A percentile compares a stretch with the other conserved stretches of the same genome.
These are phyloP conservation scores for Malassezia globosa DNA, from an alignment of 1,284 basidiomycete species.

Conservation along the genomic window DNA sequence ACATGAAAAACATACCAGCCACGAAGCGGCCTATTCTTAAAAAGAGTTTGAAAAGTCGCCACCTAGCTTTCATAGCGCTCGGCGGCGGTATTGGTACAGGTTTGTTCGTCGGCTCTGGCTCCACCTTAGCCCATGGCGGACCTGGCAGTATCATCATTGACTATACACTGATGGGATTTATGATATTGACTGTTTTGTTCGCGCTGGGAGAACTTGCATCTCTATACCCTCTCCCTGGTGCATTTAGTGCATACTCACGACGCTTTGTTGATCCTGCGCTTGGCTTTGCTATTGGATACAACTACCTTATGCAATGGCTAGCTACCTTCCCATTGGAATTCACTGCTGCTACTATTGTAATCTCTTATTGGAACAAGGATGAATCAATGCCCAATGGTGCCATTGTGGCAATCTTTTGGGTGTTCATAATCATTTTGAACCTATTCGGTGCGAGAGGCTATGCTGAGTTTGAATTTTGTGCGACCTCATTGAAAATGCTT, in stretches of 20 bases:
- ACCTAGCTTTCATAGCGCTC: slow-evolving; percentile 12
- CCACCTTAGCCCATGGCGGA: slow-evolving; percentile 27
- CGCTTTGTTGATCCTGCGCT: slow-evolving; percentile 56
- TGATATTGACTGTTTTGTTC: slow-evolving; percentile 32
- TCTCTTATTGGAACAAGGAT: slow-evolving; percentile 35
- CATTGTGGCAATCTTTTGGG: slow-evolving; percentile 33
- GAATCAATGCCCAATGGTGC: slow-evolving; percentile 28
- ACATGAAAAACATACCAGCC: background rate
- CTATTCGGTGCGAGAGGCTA: slow-evolving; percentile 35
- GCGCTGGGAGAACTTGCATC: slow-evolving; percentile 37
- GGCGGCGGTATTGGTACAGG: slow-evolving; percentile 39
- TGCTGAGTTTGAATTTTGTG: slow-evolving; percentile 54
- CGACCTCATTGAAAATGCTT: slow-evolving; percentile 54
- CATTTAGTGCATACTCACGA: slow-evolving; percentile 32
- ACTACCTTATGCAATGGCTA: slow-evolving; percentile 36
- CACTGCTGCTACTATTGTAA: slow-evolving; percentile 48
- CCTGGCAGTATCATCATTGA: slow-evolving; percentile 33
- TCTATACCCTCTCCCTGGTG: slow-evolving; percentile 34
- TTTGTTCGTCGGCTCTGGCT: slow-evolving; percentile 35
- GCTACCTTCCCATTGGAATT: slow-evolving; percentile 38
- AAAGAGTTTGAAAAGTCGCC: slow-evolving; percentile 2
- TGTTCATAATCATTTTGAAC: slow-evolving; percentile 28
- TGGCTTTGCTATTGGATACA: slow-evolving; percentile 55
- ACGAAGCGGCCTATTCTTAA: slow-evolving; percentile 1
- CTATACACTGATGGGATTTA: slow-evolving; percentile 32